Evolutionary conservation across 305 asterid species (phyloP).

Genomic region (Petunia hybrid): DNA sequence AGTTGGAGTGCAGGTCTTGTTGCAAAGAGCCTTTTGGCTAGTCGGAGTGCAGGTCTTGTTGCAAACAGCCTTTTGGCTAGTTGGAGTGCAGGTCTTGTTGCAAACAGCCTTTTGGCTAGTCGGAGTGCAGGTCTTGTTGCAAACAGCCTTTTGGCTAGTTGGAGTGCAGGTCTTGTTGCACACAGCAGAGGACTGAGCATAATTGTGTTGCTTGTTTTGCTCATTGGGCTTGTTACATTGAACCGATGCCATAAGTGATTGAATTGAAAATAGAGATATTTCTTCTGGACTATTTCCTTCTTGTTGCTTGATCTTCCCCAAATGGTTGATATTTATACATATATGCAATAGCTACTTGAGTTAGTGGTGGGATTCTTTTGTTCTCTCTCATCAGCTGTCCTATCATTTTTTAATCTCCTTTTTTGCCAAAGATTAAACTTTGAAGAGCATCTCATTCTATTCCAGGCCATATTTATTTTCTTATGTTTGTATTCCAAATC

Average conservation of each 20-base stretch:
- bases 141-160: neutral
- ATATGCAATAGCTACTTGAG: neutral
- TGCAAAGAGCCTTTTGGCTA: neutral
- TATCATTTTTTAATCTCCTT: slow-evolving; percentile 32
- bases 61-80: neutral
- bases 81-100: neutral
- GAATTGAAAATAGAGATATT: slow-evolving; percentile 19
- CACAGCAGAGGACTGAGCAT: slow-evolving; percentile 11
- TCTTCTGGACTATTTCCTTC: slow-evolving; percentile 26
- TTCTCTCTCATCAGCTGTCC: slow-evolving; percentile 19
- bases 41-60: slow-evolving; percentile 16
- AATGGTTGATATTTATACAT: neutral
- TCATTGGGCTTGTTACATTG: slow-evolving; percentile 29
- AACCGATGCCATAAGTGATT: slow-evolving; percentile 29
- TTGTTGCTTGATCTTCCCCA: neutral
- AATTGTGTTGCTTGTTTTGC: neutral
- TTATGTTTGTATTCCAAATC: slow-evolving; percentile 21
- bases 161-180: neutral
- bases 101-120: slow-evolving; percentile 24
- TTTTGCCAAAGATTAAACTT: slow-evolving; percentile 31
- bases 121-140: slow-evolving; percentile 16
- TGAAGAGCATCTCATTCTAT: slow-evolving; percentile 35
- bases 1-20: slow-evolving; percentile 21
- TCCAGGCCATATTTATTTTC: neutral
- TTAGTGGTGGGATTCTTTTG: slow-evolving; percentile 20